phyloP scores from a whole-genome alignment of 139 green algal species.

The Eudorina sp. region DNA sequence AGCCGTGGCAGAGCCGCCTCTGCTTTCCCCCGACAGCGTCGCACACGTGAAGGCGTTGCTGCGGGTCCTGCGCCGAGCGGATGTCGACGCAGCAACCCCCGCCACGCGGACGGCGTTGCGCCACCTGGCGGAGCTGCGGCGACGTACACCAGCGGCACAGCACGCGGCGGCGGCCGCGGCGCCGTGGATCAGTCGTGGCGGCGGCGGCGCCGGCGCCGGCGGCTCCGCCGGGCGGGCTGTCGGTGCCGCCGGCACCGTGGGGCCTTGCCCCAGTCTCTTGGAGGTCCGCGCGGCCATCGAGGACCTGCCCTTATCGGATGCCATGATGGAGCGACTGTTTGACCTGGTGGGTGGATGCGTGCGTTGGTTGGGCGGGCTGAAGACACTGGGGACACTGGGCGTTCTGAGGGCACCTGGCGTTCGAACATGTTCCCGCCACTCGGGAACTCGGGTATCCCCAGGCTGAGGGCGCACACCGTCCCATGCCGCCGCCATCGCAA shows the following conservation, averaged over 20 bases:
- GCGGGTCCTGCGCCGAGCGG: conserved; percentile 27
- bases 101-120: not conserved
- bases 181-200: not conserved
- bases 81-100: conserved; percentile 22
- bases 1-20: not conserved
- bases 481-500: no score
- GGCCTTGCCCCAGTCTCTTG: conserved; percentile 28
- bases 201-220: not conserved
- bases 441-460: no score
- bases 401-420: no score
- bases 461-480: no score
- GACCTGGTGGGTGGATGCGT: conserved; percentile 27
- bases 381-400: no score
- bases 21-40: conserved; percentile 6
- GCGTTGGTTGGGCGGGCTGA: no score
- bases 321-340: conserved; percentile 11
- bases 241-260: not conserved
- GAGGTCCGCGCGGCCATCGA: conserved; percentile 29
- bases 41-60: conserved; percentile 18
- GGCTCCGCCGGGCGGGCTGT: not conserved
- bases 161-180: not conserved
- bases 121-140: conserved; percentile 6
- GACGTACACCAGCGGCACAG: not conserved
- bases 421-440: no score
- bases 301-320: conserved; percentile 8